phyloP scores from a whole-genome alignment of 345 rosid species.

The Dipteronia sinensis region DNA sequence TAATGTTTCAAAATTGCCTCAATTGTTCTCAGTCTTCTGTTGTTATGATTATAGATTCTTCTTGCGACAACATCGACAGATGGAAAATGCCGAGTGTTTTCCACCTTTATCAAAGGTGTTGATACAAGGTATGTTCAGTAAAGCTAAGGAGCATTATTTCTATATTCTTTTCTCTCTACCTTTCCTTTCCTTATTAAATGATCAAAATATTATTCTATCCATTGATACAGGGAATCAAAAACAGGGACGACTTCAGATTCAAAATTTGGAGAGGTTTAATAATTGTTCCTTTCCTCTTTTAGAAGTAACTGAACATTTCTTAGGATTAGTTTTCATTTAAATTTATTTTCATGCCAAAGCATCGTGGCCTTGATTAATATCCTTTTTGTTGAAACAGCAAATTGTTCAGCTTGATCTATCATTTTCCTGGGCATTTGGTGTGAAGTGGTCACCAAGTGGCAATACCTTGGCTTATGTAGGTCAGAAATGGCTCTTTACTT shows the following conservation, averaged over 20 bases:
- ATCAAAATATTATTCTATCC: slow-evolving; percentile 25
- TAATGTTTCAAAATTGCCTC: neutral
- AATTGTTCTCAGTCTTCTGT: neutral
- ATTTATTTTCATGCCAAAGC: neutral
- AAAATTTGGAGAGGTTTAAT: slow-evolving; percentile 93
- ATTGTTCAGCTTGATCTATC: slow-evolving; percentile 98
- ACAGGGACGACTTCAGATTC: slow-evolving; percentile 65
- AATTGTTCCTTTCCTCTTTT: slow-evolving; percentile 18
- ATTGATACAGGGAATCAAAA: slow-evolving; percentile 67
- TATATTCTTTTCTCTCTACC: slow-evolving; percentile 7
- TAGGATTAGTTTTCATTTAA: slow-evolving; percentile 5
- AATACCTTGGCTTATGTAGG: slow-evolving; percentile 96
- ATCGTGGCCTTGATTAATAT: neutral
- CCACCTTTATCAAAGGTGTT: slow-evolving; percentile 97
- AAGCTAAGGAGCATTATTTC: neutral
- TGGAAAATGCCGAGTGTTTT: slow-evolving; percentile 96
- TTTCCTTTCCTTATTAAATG: slow-evolving; percentile 2
- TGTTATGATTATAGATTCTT: slow-evolving; percentile 56
- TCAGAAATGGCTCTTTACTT: slow-evolving; percentile 46
- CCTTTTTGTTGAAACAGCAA: slow-evolving; percentile 65
- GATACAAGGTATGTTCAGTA: slow-evolving; percentile 67
- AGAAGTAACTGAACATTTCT: slow-evolving; percentile 14
- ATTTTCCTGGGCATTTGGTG: slow-evolving; percentile 99
- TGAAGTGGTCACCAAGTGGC: slow-evolving; percentile 98
- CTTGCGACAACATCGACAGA: slow-evolving; percentile 97